Conservation (phyloP, 2,329 filamentous ascomycete species). For the Tolypocladium pustulatum region DNA sequence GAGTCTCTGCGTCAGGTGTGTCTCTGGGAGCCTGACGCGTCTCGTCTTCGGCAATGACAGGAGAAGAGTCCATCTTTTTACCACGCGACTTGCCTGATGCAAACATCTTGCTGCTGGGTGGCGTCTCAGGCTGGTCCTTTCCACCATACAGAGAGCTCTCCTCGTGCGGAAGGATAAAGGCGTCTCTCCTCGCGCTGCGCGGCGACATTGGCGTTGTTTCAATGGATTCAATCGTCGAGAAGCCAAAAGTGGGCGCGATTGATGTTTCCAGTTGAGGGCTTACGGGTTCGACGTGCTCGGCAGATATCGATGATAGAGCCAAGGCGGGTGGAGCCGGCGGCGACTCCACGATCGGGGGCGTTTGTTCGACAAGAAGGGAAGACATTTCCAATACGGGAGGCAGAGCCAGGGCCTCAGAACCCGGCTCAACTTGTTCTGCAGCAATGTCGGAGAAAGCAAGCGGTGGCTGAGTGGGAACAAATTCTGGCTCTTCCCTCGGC, state of each 20-base stretch:
- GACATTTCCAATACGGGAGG: constrained; percentile 17
- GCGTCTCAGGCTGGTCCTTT: constrained; percentile 24
- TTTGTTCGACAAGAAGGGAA: constrained; percentile 21
- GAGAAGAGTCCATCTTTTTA: constrained; percentile 27
- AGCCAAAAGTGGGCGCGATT: constrained; percentile 22
- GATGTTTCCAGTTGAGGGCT: constrained; percentile 15
- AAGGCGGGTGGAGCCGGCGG: constrained; percentile 15
- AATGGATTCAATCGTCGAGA: constrained; percentile 34
- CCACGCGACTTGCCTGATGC: constrained; percentile 34
- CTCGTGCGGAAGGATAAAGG: constrained; percentile 44
- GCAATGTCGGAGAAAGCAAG: constrained; percentile 24
- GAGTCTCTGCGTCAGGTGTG: constrained; percentile 30
- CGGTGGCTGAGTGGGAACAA: constrained; percentile 6
- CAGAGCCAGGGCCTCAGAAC: constrained; percentile 14
- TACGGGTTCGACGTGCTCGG: constrained; percentile 28
- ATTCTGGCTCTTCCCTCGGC: constrained; percentile 19
- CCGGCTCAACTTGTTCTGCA: constrained; percentile 26
- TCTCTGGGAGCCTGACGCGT: constrained; percentile 42
- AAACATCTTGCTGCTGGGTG: constrained; percentile 29
- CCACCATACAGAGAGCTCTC: constrained; percentile 18
- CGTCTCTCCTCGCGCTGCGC: constrained; percentile 43
- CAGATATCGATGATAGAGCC: constrained; percentile 24
- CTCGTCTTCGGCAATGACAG: constrained; percentile 54
- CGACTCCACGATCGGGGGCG: constrained; percentile 9
- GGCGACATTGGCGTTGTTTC: constrained; percentile 35